Conservation (phyloP, 495 filamentous ascomycete genomes). For the Hypoxylon perforatum region DNA sequence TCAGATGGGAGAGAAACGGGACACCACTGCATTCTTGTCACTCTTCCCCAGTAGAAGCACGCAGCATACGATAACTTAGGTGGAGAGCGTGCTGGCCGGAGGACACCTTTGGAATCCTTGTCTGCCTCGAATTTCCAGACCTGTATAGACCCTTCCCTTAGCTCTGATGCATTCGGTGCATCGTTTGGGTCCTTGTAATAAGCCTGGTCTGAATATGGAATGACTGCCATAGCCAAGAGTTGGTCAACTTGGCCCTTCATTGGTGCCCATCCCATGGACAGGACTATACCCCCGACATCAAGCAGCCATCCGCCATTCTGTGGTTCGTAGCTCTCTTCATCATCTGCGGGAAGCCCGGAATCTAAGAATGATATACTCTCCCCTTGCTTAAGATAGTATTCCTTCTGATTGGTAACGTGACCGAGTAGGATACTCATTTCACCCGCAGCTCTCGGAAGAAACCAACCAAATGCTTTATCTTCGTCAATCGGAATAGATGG, state of each 20-base stretch:
- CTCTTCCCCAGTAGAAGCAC: slow-evolving; percentile 56
- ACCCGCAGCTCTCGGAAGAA: slow-evolving; percentile 46
- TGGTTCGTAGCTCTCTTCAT: slow-evolving; percentile 28
- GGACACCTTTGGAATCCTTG: slow-evolving; percentile 23
- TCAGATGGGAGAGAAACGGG: slow-evolving; percentile 49
- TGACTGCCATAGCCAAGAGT: slow-evolving; percentile 57
- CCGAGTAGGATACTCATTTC: slow-evolving; percentile 51
- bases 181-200: slow-evolving; percentile 32
- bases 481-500: slow-evolving; percentile 35
- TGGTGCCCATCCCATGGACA: slow-evolving; percentile 59
- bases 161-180: slow-evolving; percentile 32
- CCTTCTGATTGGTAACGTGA: slow-evolving; percentile 50
- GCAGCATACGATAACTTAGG: slow-evolving; percentile 46
- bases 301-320: slow-evolving; percentile 54
- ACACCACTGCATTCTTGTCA: slow-evolving; percentile 56
- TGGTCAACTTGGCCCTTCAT: slow-evolving; percentile 46
- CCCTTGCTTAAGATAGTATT: slow-evolving; percentile 48
- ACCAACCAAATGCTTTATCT: slow-evolving; percentile 33
- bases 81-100: slow-evolving; percentile 33
- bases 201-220: slow-evolving; percentile 58
- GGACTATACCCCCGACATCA: slow-evolving; percentile 56
- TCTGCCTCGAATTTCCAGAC: slow-evolving; percentile 54
- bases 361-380: slow-evolving; percentile 44
- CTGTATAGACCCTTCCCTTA: slow-evolving; percentile 51
- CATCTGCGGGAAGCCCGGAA: slow-evolving; percentile 36